Evolutionary conservation across 1,139 yeast species (phyloP), one percentile per base, ranked within the genome.

Genomic region (Ashbya aceris): DNA sequence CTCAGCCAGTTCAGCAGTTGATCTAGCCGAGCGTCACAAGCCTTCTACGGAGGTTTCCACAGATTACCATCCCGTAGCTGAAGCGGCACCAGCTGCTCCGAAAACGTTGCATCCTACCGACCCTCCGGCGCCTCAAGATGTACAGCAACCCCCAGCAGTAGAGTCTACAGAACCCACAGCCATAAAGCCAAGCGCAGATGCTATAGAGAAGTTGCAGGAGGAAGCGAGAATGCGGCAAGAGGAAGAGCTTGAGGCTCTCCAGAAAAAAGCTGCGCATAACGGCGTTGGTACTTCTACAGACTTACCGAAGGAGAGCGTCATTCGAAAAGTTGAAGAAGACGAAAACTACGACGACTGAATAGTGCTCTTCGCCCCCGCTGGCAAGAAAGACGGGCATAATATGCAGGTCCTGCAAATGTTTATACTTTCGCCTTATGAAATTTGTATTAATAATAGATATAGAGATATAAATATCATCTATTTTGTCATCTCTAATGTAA

Each of bases 251-350:
- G 58, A 55, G 28, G 54, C 55, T 30, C 28, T 43, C 9, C 49
- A 40, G 28, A 46, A 42, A 30, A 35, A 43, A 14, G 33, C 40
- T 9, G 26, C 39, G n/a, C 46, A 43, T 20, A 60, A 26, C 64
- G 65, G 34, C 60, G 52, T 40, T 58, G 65, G 28, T 65, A 60
- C 35, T 61, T 60, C 36, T 53, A 51, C 39, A 47, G 52, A 44
- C 44, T 49, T 41, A 55, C 58, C 49, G 29, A 53, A 50, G 46
- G 91, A 81, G 51, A 79, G 82, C 27, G 86, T 84, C 17, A 77
- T 82, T 59, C 72, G 94, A 55, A 74, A 79, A 51, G 79, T 84
- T 23, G 89, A 81, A 41, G 95, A 83, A 55, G 95, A 84, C 57
- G 89, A 82, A 56, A 76, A 84, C 58, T 84, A 84, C 58, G 95